A percentile compares a stretch with the other conserved stretches of the same genome.
These are phyloP conservation scores for Tardiomyces depauwii DNA, from an alignment of 1,139 yeast genomes.

Conservation along the genomic window DNA sequence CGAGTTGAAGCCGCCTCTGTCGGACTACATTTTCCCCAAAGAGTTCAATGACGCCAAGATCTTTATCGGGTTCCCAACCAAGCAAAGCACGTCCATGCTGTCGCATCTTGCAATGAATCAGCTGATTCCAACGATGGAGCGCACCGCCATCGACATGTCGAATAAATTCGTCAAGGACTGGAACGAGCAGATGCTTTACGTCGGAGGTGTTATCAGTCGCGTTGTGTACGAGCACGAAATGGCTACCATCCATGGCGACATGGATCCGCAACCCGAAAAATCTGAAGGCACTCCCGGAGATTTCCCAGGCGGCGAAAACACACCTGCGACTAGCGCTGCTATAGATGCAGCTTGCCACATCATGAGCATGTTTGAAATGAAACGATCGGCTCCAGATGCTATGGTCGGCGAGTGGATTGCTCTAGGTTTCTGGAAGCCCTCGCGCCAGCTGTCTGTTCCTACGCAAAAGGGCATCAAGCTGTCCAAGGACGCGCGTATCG, in stretches of 20 bases:
- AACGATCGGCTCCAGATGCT: slow-evolving; percentile 27
- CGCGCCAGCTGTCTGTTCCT: slow-evolving; percentile 20
- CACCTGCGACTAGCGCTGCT: background rate
- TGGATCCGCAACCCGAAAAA: slow-evolving; percentile 4
- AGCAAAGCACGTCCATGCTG: slow-evolving; percentile 29
- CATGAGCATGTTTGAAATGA: slow-evolving; percentile 20
- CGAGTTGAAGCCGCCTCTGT: slow-evolving; percentile 23
- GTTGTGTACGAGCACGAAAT: slow-evolving; percentile 29
- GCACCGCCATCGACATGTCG: slow-evolving; percentile 33
- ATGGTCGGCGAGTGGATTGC: slow-evolving; percentile 25
- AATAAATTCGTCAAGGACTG: slow-evolving; percentile 31
- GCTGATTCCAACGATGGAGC: slow-evolving; percentile 33
- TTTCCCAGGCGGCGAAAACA: background rate
- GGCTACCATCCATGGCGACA: slow-evolving; percentile 2
- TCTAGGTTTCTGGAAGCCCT: slow-evolving; percentile 27
- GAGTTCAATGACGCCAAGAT: slow-evolving; percentile 28
- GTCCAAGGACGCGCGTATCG: slow-evolving; percentile 22
- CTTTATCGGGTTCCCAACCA: slow-evolving; percentile 33
- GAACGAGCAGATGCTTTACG: slow-evolving; percentile 29
- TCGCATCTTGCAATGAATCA: slow-evolving; percentile 31
- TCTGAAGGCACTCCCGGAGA: slow-evolving; percentile 7
- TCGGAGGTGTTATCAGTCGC: slow-evolving; percentile 29
- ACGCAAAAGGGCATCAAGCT: slow-evolving; percentile 24
- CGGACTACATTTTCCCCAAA: slow-evolving; percentile 27
- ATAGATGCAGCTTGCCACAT: slow-evolving; percentile 15